phyloP scores from a whole-genome alignment of 2,329 filamentous ascomycete species.

The Whalleya microplaca region DNA sequence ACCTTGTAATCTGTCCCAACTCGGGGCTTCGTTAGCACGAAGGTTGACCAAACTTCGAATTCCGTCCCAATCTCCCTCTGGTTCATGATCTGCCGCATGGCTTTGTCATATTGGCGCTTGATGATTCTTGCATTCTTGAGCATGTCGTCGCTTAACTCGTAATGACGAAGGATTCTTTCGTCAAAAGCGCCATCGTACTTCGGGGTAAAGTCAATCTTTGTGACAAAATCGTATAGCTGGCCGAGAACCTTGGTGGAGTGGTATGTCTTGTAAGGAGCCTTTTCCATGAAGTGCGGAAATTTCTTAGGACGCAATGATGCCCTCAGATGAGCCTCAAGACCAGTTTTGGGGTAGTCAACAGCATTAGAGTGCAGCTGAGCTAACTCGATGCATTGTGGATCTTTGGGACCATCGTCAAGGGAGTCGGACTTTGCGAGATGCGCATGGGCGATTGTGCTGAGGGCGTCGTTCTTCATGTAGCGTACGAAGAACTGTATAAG shows the following conservation, averaged over 20 bases:
- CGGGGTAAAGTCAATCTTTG: slow-evolving; percentile 69
- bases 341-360: slow-evolving; percentile 94
- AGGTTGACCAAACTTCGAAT: slow-evolving; percentile 90
- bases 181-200: slow-evolving; percentile 78
- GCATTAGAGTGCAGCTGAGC: slow-evolving; percentile 85
- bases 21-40: slow-evolving; percentile 75
- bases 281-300: slow-evolving; percentile 92
- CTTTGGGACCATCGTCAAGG: slow-evolving; percentile 64
- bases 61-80: slow-evolving; percentile 84
- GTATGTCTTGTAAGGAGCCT: slow-evolving; percentile 59
- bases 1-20: slow-evolving; percentile 82
- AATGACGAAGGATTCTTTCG: slow-evolving; percentile 68
- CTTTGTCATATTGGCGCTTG: slow-evolving; percentile 78
- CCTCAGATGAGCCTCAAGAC: slow-evolving; percentile 72
- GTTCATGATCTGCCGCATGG: slow-evolving; percentile 78
- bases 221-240: slow-evolving; percentile 78
- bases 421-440: slow-evolving; percentile 80
- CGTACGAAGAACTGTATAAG: slow-evolving; percentile 85
- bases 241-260: slow-evolving; percentile 74
- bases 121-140: slow-evolving; percentile 65
- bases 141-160: slow-evolving; percentile 56
- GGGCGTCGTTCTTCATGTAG: slow-evolving; percentile 88
- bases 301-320: slow-evolving; percentile 59
- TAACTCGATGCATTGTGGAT: slow-evolving; percentile 71
- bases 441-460: slow-evolving; percentile 78